Conservation (phyloP, 495 filamentous ascomycete species). For the Neurospora tetrasperma region DNA sequence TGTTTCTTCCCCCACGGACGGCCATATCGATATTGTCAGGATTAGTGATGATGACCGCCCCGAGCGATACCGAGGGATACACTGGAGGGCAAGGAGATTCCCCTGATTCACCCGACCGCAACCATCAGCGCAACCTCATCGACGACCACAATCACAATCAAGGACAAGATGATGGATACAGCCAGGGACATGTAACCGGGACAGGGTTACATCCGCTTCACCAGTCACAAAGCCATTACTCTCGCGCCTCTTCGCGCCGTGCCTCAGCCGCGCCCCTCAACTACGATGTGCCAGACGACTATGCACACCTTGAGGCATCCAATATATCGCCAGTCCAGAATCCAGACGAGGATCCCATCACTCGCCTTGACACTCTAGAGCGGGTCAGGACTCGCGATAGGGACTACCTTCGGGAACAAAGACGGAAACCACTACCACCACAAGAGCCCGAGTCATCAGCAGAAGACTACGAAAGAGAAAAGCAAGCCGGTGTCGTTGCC, state of each 20-base stretch:
- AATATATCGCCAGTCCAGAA: slow-evolving; percentile 36
- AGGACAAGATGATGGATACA: not conserved
- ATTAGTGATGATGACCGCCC: not conserved
- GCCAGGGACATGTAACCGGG: not conserved
- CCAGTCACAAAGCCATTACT: not conserved
- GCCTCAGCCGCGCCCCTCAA: slow-evolving; percentile 8
- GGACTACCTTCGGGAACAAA: slow-evolving; percentile 10
- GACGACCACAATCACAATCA: not conserved
- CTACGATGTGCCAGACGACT: slow-evolving; percentile 39
- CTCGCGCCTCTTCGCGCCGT: slow-evolving; percentile 1
- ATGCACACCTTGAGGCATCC: slow-evolving; percentile 39
- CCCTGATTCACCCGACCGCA: not conserved
- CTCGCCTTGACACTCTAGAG: slow-evolving; percentile 21
- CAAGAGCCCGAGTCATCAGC: slow-evolving; percentile 7
- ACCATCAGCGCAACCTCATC: not conserved
- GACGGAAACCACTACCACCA: not conserved
- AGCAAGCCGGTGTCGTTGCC: not conserved
- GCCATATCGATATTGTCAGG: not conserved
- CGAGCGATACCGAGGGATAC: not conserved
- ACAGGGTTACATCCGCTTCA: not conserved
- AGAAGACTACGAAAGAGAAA: not conserved
- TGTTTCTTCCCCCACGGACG: not conserved
- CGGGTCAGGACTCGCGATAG: slow-evolving; percentile 15
- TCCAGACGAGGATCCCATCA: slow-evolving; percentile 26
- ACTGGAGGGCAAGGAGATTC: not conserved